Base-by-base conservation (phyloP, 805 yeast species). In the Monosporozyma unispora region DNA sequence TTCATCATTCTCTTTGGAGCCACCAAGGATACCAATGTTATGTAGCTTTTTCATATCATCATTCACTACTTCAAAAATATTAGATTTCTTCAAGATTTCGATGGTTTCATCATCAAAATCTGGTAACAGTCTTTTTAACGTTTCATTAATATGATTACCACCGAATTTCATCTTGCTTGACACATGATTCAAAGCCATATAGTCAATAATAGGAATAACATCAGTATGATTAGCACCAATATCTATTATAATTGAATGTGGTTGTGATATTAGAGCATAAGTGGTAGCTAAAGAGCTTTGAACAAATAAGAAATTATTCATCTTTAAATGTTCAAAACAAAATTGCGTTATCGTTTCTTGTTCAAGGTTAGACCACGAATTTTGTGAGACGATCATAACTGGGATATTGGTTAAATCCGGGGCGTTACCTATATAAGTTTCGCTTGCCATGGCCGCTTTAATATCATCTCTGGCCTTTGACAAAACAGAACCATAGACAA, bases 211-310 rank as follows among this genome's bases (percentile, higher is more conserved):
- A 2, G 96, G 93, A 11, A 82, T 74, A 22, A 91, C 73, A 62
- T 88, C 96, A 2, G 89, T 79, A 56, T 82, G 78, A 22, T 81
- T 78, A 53, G 72, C 70, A 18, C 97, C 97, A 44, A 91, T 74
- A 64, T 91, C 96, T 40, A 91, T 79, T 16, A 91, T 84, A 35
- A 84, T 69, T 1, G 89, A 76, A 52, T 81, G 84, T 38, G 81
- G 76, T 10, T 80, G 69, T 14, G 76, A 69, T 4, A 87, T 86
- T 62, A 82, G 74, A 0, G 96, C 91, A 66, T 80, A 89, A 16
- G 85, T 71, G 1, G 88, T 70, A 6, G 87, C 84, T 37, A 88
- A 68, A 0, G 89, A 72, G 19, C 76, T 70, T 43, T 95, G 89
- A 37, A 86, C 61, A 6, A 88, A 64, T 44, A 87, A 75, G 54